Conservation (phyloP, 2,329 filamentous ascomycete species). For the Colletotrichum sp. region DNA sequence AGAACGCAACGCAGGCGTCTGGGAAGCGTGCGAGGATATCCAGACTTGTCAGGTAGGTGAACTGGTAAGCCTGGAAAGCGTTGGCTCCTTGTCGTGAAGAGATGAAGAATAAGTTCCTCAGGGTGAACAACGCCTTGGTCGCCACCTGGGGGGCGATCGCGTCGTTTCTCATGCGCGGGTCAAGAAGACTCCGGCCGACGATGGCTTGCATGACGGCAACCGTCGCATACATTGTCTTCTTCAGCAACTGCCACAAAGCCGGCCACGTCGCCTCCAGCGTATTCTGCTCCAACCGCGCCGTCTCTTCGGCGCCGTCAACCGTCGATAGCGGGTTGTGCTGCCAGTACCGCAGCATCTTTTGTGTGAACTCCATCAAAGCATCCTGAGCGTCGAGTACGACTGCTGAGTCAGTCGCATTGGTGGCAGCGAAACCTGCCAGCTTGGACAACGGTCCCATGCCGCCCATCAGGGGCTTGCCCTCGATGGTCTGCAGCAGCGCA, state of each 20-base stretch:
- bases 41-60: conserved; percentile 81
- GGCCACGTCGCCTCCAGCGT: conserved; percentile 72
- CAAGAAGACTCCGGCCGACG: conserved; percentile 66
- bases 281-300: conserved; percentile 65
- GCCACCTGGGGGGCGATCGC: conserved; percentile 67
- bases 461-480: conserved; percentile 65
- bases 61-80: conserved; percentile 83
- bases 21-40: conserved; percentile 81
- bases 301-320: conserved; percentile 73
- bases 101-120: conserved; percentile 84
- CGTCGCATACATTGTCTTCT: conserved; percentile 76
- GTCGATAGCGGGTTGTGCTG: conserved; percentile 74
- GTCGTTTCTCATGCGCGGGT: conserved; percentile 50
- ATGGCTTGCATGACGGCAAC: conserved; percentile 78
- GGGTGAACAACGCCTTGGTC: conserved; percentile 71
- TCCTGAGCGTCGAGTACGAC: conserved; percentile 60
- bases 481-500: conserved; percentile 60
- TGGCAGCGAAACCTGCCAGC: conserved; percentile 68
- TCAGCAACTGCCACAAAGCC: conserved; percentile 75
- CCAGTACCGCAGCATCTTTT: conserved; percentile 74
- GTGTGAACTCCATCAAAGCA: conserved; percentile 70
- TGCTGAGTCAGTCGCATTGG: conserved; percentile 52
- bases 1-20: conserved; percentile 67
- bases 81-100: conserved; percentile 75
- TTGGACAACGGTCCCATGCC: conserved; percentile 72